These are phyloP conservation scores for Pseudonitzschia pungens DNA, from an alignment of 108 stramenopile genomes.

Conservation along the genomic window DNA sequence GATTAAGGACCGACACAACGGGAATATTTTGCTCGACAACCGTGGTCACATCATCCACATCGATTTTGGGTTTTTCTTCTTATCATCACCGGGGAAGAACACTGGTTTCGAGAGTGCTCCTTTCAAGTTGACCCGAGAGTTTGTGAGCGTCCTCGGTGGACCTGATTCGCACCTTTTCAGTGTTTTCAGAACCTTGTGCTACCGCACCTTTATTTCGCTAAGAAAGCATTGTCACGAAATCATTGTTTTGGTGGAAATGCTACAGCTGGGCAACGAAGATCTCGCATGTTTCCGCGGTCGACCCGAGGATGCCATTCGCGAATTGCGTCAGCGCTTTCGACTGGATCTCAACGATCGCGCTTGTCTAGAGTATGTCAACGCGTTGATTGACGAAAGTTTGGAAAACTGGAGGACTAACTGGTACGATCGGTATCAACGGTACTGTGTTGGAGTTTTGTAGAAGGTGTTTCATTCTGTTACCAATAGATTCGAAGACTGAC, in stretches of 20 bases:
- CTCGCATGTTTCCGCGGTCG: slow-evolving; percentile 92
- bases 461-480: background rate
- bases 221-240: slow-evolving; percentile 87
- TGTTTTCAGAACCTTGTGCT: slow-evolving; percentile 87
- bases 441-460: slow-evolving; percentile 89
- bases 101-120: slow-evolving; percentile 94
- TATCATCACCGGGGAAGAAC: slow-evolving; percentile 92
- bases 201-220: slow-evolving; percentile 82
- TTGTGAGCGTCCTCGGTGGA: slow-evolving; percentile 92
- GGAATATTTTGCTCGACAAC: slow-evolving; percentile 93
- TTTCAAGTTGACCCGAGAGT: slow-evolving; percentile 95
- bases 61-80: slow-evolving; percentile 92
- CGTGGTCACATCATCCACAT: slow-evolving; percentile 95
- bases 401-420: slow-evolving; percentile 95
- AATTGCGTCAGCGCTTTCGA: slow-evolving; percentile 82
- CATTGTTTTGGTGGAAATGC: slow-evolving; percentile 92
- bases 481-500: background rate
- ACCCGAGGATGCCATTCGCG: slow-evolving; percentile 81
- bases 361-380: slow-evolving; percentile 84
- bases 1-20: slow-evolving; percentile 98
- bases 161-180: slow-evolving; percentile 79
- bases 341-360: slow-evolving; percentile 79
- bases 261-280: slow-evolving; percentile 89
- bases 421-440: slow-evolving; percentile 96
- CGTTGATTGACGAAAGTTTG: slow-evolving; percentile 85